Evolutionary conservation across 108 stramenopile species (phyloP).

Genomic region (Pseudonitzschia pungens): DNA sequence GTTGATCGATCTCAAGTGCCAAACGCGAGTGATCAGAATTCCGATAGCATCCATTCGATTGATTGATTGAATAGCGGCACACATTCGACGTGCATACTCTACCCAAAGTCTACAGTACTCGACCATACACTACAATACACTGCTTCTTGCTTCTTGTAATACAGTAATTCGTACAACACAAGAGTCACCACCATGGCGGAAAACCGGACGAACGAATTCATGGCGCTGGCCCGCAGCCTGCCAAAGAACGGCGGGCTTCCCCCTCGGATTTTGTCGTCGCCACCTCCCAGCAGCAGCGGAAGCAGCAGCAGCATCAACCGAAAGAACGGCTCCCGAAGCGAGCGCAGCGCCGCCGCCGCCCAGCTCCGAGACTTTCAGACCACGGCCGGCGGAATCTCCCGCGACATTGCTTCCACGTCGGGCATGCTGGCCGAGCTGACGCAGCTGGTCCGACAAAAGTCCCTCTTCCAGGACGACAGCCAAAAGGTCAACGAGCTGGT

Average conservation of each 20-base stretch:
- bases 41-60: too few relatives aligned
- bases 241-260: conserved; percentile 26
- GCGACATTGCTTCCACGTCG: conserved; percentile 75
- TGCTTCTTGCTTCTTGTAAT: too few relatives aligned
- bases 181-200: conserved; percentile 50
- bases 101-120: too few relatives aligned
- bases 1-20: too few relatives aligned
- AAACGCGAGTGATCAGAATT: too few relatives aligned
- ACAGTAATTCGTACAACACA: neutral
- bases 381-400: conserved; percentile 74
- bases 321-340: neutral
- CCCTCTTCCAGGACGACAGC: conserved; percentile 69
- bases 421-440: conserved; percentile 67
- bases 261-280: conserved; percentile 13
- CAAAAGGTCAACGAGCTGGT: conserved; percentile 72
- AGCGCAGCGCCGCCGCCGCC: conserved; percentile 21
- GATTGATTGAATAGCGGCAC: too few relatives aligned
- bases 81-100: too few relatives aligned
- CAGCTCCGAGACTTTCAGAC: conserved; percentile 71
- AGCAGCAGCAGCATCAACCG: conserved; percentile 14
- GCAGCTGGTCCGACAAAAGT: conserved; percentile 64
- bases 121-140: too few relatives aligned
- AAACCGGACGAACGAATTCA: conserved; percentile 75
- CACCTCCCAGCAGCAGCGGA: conserved; percentile 12
- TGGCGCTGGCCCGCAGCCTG: conserved; percentile 60